These are phyloP conservation scores for Phylloporus sp. DNA, from an alignment of 768 basidiomycete genomes.

Conservation along the genomic window DNA sequence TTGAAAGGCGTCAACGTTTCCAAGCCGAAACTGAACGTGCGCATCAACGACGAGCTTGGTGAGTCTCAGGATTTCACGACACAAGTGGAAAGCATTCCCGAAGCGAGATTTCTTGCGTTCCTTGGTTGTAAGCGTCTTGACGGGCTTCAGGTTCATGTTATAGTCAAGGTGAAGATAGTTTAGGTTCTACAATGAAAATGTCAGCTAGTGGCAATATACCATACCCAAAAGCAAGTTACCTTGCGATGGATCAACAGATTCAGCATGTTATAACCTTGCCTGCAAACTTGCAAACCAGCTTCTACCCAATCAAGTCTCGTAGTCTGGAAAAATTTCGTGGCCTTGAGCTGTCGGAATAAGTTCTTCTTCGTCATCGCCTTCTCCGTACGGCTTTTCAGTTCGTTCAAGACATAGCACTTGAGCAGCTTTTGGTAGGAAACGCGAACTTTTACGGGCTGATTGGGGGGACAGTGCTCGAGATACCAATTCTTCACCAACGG, in stretches of 20 bases:
- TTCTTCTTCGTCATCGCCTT: conserved; percentile 99
- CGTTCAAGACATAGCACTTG: conserved; percentile 94
- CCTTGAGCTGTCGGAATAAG: conserved; percentile 90
- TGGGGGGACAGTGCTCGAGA: conserved; percentile 95
- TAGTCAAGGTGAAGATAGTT: conserved; percentile 96
- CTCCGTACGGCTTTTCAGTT: conserved; percentile 81
- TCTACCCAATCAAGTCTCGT: conserved; percentile 99
- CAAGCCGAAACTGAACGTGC: conserved; percentile 96
- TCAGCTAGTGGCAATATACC: not conserved
- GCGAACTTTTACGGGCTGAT: conserved; percentile 95
- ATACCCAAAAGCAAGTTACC: conserved; percentile 35
- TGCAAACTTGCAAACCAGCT: conserved; percentile 95
- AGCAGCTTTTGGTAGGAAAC: conserved; percentile 98
- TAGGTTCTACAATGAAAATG: conserved; percentile 52
- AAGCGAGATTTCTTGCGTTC: conserved; percentile 99
- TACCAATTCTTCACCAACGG: conserved; percentile 99
- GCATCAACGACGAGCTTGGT: conserved; percentile 99
- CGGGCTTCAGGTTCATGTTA: conserved; percentile 98
- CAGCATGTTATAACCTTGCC: conserved; percentile 99
- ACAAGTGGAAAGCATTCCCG: conserved; percentile 98
- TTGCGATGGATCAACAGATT: conserved; percentile 99
- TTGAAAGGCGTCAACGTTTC: conserved; percentile 99
- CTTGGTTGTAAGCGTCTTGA: conserved; percentile 96
- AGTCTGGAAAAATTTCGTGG: conserved; percentile 99
- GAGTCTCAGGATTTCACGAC: conserved; percentile 94